phyloP scores from a whole-genome alignment of 345 rosid genomes.

The Salix udensis region DNA sequence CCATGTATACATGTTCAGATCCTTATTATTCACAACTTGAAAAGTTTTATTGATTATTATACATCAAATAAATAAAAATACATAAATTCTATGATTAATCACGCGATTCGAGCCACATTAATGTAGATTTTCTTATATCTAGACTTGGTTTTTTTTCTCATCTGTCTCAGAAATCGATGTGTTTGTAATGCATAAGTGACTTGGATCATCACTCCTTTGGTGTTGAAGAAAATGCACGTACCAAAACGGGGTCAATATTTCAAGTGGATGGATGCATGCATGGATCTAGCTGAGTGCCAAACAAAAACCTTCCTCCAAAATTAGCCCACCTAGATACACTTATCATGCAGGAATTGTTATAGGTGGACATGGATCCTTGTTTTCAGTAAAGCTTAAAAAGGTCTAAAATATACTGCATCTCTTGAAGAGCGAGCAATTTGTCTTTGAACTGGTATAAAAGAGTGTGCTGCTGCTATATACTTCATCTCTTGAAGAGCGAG shows the following conservation, averaged over 20 bases:
- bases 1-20: not conserved
- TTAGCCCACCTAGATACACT: too few species aligned
- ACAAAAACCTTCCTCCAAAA: not conserved
- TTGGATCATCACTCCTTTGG: not conserved
- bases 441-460: not conserved
- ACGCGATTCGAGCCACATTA: not conserved
- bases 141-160: too few species aligned
- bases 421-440: not conserved
- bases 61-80: too few species aligned
- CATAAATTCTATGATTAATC: too few species aligned
- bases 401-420: not conserved
- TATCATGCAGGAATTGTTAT: not conserved
- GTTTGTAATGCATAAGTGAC: not conserved
- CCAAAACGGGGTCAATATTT: not conserved
- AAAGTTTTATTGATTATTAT: too few species aligned
- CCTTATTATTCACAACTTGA: too few species aligned
- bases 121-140: too few species aligned
- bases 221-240: not conserved
- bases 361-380: not conserved
- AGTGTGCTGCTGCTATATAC: not conserved
- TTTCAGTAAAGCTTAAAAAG: not conserved
- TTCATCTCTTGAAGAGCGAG: not conserved
- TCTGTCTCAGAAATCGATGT: too few species aligned
- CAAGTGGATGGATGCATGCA: not conserved
- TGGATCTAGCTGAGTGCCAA: not conserved